Conservation (phyloP, 192 early-diverging fungal genomes). For the Chytriomyces hyalinus region DNA sequence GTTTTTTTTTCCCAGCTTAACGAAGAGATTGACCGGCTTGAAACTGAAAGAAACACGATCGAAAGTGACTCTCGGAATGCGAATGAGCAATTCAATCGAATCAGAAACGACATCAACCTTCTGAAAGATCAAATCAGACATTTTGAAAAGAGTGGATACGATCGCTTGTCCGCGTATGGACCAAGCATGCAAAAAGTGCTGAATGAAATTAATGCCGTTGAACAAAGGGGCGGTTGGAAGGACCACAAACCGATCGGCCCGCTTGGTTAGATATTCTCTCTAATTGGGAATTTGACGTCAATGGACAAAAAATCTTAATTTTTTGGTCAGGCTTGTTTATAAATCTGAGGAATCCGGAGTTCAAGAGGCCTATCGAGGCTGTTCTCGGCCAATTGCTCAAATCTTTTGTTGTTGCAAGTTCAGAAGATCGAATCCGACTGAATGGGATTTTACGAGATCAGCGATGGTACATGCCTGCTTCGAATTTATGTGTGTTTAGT, state of each 20-base stretch:
- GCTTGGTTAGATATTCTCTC: slow-evolving; percentile 60
- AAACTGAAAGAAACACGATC: slow-evolving; percentile 27
- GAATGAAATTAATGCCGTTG: slow-evolving; percentile 72
- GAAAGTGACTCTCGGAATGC: slow-evolving; percentile 39
- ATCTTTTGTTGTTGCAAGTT: slow-evolving; percentile 44
- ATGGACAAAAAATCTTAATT: slow-evolving; percentile 44
- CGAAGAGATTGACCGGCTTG: slow-evolving; percentile 31
- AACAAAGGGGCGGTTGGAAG: slow-evolving; percentile 72
- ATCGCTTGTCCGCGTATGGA: slow-evolving; percentile 80
- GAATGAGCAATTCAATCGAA: slow-evolving; percentile 32
- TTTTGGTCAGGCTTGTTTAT: slow-evolving; percentile 34
- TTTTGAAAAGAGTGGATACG: slow-evolving; percentile 64
- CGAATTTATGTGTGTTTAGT: neutral
- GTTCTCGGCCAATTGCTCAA: slow-evolving; percentile 38
- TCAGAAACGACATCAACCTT: slow-evolving; percentile 29
- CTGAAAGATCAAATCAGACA: slow-evolving; percentile 50
- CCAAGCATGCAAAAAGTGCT: slow-evolving; percentile 76
- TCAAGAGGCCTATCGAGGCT: slow-evolving; percentile 40
- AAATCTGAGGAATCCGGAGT: slow-evolving; percentile 40
- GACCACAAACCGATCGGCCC: slow-evolving; percentile 66
- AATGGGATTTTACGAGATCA: neutral
- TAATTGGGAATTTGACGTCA: slow-evolving; percentile 38
- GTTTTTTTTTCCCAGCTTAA: slow-evolving; percentile 16
- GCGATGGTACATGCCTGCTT: neutral
- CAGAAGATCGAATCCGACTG: slow-evolving; percentile 33